Evolutionary conservation across 345 rosid genomes (phyloP).

Genomic region (Theobroma cacao): DNA sequence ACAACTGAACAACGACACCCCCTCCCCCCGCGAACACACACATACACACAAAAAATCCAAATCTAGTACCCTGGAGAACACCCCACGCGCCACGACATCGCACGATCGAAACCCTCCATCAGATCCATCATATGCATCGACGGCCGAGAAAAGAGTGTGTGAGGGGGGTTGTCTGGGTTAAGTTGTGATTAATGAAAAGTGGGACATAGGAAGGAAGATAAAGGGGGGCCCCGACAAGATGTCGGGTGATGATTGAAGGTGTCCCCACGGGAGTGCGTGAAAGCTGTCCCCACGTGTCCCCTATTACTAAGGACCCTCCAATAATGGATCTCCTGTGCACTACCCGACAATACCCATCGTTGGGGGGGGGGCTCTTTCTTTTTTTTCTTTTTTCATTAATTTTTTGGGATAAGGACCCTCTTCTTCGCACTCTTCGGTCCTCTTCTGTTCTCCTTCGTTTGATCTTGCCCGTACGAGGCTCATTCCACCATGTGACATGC

Average conservation of each 20-base stretch:
- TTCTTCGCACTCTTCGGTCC: not conserved
- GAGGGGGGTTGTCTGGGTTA: no score
- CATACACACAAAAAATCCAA: not conserved
- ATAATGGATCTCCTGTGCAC: conserved; percentile 7
- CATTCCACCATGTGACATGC: conserved; percentile 6
- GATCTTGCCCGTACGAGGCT: conserved; percentile 3
- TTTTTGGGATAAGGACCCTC: not conserved
- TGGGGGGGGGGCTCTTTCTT: no score
- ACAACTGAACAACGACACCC: not conserved
- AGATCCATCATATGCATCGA: not conserved
- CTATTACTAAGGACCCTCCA: not conserved
- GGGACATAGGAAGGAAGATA: not conserved
- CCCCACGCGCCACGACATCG: not conserved
- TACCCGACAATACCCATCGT: not conserved
- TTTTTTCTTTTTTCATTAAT: not conserved
- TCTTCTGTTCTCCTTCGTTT: not conserved
- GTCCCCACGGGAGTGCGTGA: conserved; percentile 22
- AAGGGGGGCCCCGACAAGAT: conserved; percentile 21
- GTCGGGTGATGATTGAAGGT: conserved; percentile 34
- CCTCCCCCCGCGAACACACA: no score
- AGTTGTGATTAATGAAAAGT: not conserved
- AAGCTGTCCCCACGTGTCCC: conserved; percentile 32
- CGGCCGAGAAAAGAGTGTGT: not conserved
- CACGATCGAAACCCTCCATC: not conserved
- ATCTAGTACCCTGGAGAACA: not conserved